Base-by-base conservation (phyloP, 1,284 basidiomycete genomes). In the Neolentinus lepideus region DNA sequence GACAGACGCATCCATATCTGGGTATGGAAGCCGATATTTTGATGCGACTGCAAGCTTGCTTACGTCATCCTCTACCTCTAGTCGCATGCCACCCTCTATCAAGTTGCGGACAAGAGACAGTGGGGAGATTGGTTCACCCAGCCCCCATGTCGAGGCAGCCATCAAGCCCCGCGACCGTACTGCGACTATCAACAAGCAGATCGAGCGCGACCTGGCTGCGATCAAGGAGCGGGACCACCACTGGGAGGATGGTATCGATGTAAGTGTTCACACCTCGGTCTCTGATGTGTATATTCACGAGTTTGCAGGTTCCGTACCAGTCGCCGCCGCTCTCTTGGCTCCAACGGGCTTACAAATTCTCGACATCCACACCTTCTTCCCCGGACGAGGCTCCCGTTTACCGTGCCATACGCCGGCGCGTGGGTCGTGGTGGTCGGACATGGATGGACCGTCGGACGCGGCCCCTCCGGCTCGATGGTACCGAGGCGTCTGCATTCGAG, bases 241-340 rank as follows among this genome's bases (percentile, higher is more conserved):
- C 46, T 95, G 92, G 88, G 93, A 96, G 63, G 93, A 96, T 64
- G 77, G 79, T 54, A 80, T 91, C 59, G 92, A 94, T 70, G 85
- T 90, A 64, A 68, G 79, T 70, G 22, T 47, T 33, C 3, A 2
- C 8, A 45, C 14, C 22, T 27, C n/a, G 6, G 51, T 56, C 21
- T 56, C 12, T 3, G 45, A 2, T 33, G 24, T 54, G 51, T 48
- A 54, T 19, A 55, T 54, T 58, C 50, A 61, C 21, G 14, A 24
- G 35, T 22, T 50, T 54, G 3, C 60, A 89, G 85, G 83, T 81
- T 61, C 71, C 80, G 1, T 88, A 86, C 62, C 85, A 88, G 62
- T 69, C 76, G 8, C 71, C 71, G 1, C 75, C 76, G 0, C 65
- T 72, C 0, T 69, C 80, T 0, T 79, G 75, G 58, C 63, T 78